Base-by-base conservation (phyloP, 768 basidiomycete genomes). In the Pleurotus pulmonarius region DNA sequence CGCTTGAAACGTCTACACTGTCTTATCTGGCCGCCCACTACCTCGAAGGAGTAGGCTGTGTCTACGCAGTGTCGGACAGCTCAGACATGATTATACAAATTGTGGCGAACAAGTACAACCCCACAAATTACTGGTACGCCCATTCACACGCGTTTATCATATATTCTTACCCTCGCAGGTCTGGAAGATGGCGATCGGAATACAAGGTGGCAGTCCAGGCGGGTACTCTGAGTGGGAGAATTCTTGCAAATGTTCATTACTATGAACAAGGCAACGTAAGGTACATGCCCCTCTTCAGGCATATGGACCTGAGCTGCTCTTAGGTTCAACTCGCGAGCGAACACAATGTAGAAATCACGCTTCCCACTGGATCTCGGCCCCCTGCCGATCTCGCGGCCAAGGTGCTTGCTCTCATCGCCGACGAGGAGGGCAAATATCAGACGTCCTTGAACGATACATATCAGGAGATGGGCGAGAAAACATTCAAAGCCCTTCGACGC, bases 101-200 rank as follows among this genome's bases (percentile, higher is more conserved):
- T 55, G 94, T 96, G n/a, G 89, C 92, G 16, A 96, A 97, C 69
- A 93, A 94, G 67, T 98, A 98, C 73, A 98, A 96, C 66, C 90
- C 92, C 0, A 72, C 82, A 18, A 98, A 98, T 70, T 98, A 82
- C 73, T 98, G 96, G 96, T 94, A 49, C 58, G 70, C 61, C 38
- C 25, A 54, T 41, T 9, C 5, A 38, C 53, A 26, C 13, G 20
- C n/a, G 48, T 43, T 16, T 29, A 15, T 25, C 18, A 51, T 5
- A 16, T 53, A 8, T 6, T 40, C 47, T 46, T 58, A 16, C 40
- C 58, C 29, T 34, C 13, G 46, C 55, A 96, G 95, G 94, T 89
- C 94, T 25, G 96, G 96, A 34, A 79, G 94, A 67, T 98, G 96
- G 96, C 83, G 95, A 39, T 94, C 94, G 5, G 81, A 87, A 61